Base-by-base conservation (phyloP, 2,329 filamentous ascomycete genomes). In the Calcarisporium arbuscula region DNA sequence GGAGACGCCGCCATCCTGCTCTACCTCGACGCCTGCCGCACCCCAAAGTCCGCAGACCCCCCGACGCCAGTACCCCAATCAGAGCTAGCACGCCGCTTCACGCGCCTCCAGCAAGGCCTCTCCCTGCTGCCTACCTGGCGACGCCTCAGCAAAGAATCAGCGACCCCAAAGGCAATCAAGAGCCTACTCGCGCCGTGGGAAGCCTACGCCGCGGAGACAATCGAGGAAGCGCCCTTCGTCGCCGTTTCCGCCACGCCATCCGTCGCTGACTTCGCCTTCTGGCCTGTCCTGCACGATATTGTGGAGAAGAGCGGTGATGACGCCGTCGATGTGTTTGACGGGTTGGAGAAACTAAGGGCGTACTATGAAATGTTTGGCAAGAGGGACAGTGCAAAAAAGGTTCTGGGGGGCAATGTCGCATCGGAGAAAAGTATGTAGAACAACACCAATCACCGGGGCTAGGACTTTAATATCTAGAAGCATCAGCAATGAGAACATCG, bases 11-110 rank as follows among this genome's bases (percentile, higher is more conserved):
- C 66, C 21, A 71, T 79, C 38, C 62, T 80, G 62, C 51, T 74
- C 8, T 80, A 85, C 39, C 61, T 85, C 1, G 73, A 84, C 39
- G 63, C 70, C 3, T 57, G 65, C 10, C 67, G 47, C n/a, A 54
- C 14, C n/a, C 10, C 9, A n/a, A 9, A 19, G 16, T 17, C 51
- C 33, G 33, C 46, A 25, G 48, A 42, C 3, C 45, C 52, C 32
- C 35, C 41, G 7, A 45, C 52, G 4, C 36, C 43, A 9, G 32
- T n/a, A n/a, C n/a, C 50, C 1, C 44, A 49, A 5, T 17, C 46
- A 5, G 52, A 60, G 14, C 47, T 65, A 5, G 67, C 62, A 2
- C 50, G 43, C 32, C 49, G 52, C 30, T 58, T 61, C 35, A 62
- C 53, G 4, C 54, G 62, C 25, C 64, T 76, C 43, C 62, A 72